These are phyloP conservation scores for Myxozyma neglecta DNA, from an alignment of 805 yeast species.

Conservation along the genomic window DNA sequence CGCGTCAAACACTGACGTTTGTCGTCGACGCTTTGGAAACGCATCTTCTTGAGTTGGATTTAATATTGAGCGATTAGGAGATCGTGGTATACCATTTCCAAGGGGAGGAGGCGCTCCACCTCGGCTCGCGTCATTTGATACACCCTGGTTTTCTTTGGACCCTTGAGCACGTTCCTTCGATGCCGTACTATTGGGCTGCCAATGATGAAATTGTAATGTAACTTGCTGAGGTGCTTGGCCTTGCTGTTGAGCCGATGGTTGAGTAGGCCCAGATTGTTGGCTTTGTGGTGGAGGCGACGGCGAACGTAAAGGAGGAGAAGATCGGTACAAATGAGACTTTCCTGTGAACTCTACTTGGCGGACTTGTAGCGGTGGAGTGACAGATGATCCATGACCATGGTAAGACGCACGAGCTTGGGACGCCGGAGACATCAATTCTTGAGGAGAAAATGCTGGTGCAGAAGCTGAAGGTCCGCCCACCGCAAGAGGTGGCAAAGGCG, in stretches of 20 bases:
- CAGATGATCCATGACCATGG: neutral
- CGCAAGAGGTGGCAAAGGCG: slow-evolving; percentile 12
- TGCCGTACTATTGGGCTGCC: slow-evolving; percentile 24
- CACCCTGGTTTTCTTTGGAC: slow-evolving; percentile 4
- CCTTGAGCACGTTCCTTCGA: slow-evolving; percentile 5
- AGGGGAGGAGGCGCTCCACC: slow-evolving; percentile 3
- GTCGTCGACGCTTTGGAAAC: slow-evolving; percentile 27
- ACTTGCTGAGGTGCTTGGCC: slow-evolving; percentile 15
- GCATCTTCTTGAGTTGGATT: slow-evolving; percentile 16
- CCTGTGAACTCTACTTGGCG: slow-evolving; percentile 16
- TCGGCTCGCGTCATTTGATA: neutral
- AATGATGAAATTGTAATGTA: slow-evolving; percentile 27
- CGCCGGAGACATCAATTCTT: slow-evolving; percentile 16
- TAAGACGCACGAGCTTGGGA: slow-evolving; percentile 6
- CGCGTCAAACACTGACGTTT: slow-evolving; percentile 14
- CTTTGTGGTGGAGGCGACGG: slow-evolving; percentile 10
- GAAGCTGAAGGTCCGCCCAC: neutral
- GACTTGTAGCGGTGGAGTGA: slow-evolving; percentile 24
- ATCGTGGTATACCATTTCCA: slow-evolving; percentile 23
- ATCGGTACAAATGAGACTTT: neutral
- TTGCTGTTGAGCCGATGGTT: neutral
- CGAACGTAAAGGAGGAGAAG: slow-evolving; percentile 8
- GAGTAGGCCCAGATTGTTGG: slow-evolving; percentile 3
- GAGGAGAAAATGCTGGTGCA: slow-evolving; percentile 10
- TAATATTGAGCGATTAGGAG: slow-evolving; percentile 23